Evolutionary conservation across 768 basidiomycete genomes (phyloP).

Genomic region (Lepiota brunneoincarnata): DNA sequence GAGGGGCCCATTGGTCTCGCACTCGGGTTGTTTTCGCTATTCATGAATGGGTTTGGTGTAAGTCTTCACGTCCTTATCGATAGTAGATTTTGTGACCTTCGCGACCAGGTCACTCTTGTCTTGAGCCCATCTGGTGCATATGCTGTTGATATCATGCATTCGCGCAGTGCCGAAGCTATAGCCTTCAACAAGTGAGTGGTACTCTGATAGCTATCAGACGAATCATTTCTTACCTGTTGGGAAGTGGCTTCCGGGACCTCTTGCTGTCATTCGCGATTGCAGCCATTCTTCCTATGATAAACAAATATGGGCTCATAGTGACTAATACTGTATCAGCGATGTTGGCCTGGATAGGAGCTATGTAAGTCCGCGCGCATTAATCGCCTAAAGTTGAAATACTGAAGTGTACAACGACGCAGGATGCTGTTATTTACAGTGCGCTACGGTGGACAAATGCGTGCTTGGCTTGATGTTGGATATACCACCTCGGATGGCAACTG

Average conservation of each 20-base stretch:
- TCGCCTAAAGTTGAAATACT: background rate
- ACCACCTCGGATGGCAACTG: conserved; percentile 39
- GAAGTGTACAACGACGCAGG: conserved; percentile 24
- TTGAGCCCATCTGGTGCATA: conserved; percentile 56
- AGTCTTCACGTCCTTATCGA: background rate
- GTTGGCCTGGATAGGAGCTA: conserved; percentile 48
- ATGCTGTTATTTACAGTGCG: conserved; percentile 49
- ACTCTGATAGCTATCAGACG: background rate
- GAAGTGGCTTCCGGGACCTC: conserved; percentile 47
- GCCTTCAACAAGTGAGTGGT: no score
- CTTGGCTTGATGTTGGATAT: conserved; percentile 55
- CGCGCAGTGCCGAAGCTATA: conserved; percentile 1
- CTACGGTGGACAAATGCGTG: conserved; percentile 56
- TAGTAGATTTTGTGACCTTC: no score
- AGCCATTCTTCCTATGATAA: conserved; percentile 51
- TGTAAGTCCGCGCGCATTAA: conserved; percentile 35
- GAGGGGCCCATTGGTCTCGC: conserved; percentile 40
- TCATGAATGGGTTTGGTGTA: conserved; percentile 60
- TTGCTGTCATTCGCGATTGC: conserved; percentile 41
- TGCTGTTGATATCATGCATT: conserved; percentile 55
- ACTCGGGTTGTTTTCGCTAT: conserved; percentile 50
- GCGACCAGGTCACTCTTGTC: no score
- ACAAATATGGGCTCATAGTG: conserved; percentile 44
- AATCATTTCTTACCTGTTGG: background rate
- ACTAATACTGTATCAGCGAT: conserved; percentile 45